Evolutionary conservation across 2,329 filamentous ascomycete species (phyloP).

Genomic region (Cladosporium colombiae): DNA sequence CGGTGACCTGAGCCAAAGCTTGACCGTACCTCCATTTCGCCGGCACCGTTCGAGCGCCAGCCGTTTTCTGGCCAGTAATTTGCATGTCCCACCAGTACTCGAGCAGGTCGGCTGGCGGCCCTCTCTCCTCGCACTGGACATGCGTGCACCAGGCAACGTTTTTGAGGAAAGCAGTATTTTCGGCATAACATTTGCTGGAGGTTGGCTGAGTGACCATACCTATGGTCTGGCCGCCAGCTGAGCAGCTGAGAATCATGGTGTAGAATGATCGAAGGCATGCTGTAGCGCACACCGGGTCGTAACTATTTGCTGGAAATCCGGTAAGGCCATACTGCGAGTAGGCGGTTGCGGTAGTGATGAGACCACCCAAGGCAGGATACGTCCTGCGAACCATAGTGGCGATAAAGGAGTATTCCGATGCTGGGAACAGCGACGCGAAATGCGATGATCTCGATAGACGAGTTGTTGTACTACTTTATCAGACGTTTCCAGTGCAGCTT

Average conservation of each 20-base stretch:
- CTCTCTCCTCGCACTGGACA: background rate
- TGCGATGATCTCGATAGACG: background rate
- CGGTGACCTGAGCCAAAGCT: background rate
- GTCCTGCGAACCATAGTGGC: background rate
- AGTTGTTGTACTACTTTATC: background rate
- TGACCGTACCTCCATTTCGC: background rate
- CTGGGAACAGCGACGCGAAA: background rate
- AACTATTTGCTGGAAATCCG: background rate
- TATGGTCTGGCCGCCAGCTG: background rate
- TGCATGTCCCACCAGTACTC: background rate
- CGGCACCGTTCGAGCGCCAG: background rate
- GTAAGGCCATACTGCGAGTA: background rate
- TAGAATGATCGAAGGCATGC: background rate
- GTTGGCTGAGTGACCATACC: background rate
- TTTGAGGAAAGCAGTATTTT: background rate
- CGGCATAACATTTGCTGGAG: background rate
- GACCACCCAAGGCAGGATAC: background rate
- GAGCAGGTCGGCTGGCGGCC: background rate
- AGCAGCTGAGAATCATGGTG: background rate
- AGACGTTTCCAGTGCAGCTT: background rate
- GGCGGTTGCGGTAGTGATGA: background rate
- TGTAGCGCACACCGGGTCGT: background rate
- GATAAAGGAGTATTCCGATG: background rate
- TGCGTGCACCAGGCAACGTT: background rate
- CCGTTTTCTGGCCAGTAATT: background rate